Evolutionary conservation across 768 basidiomycete species (phyloP), one percentile per base, ranked within the genome.

Genomic region (Polyporus arcularius): DNA sequence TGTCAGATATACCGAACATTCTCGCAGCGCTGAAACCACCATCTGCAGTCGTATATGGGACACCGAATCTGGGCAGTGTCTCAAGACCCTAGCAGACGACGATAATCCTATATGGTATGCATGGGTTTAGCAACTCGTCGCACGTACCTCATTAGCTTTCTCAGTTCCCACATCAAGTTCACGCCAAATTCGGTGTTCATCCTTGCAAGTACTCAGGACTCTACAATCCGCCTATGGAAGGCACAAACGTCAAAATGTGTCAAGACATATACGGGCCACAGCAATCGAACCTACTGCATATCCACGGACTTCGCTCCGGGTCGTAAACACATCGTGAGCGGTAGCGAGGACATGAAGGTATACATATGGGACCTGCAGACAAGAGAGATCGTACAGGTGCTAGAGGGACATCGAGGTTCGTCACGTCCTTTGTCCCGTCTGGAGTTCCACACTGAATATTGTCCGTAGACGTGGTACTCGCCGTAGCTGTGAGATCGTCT

Each of bases 61-160:
- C 70, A 88, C 93, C 0, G 88, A 95, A 57, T 96, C 96, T 3
- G 97, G 96, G 2, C 97, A 99, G 75, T 99, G 97, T 74, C 80
- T 99, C 52, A 98, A 97, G 74, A 98, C 97, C 2, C 75, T 99
- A 48, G 96, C 95, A 10, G 95, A 98, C 67, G 97, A 98, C 68
- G 93, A 94, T 64, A 97, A 94, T 74, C 96, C 96, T 2, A 89
- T 95, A 73, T 96, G 86, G 91, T 94, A 60, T 43, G 77, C 68
- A 57, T 53, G 39, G 21, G 11, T 43, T 53, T 26, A 26, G 21
- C 21, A 26, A 4, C 28, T n/a, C 46, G 10, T 5, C 28, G 18
- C 21, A 35, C 47, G 11, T 51, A 30, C 26, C 30, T 66, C 46
- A 31, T 43, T 52, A 26, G 18, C 21, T 11, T 48, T 18, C 4